Base-by-base conservation (phyloP, 2,329 filamentous ascomycete genomes). In the Penicillium sp. region DNA sequence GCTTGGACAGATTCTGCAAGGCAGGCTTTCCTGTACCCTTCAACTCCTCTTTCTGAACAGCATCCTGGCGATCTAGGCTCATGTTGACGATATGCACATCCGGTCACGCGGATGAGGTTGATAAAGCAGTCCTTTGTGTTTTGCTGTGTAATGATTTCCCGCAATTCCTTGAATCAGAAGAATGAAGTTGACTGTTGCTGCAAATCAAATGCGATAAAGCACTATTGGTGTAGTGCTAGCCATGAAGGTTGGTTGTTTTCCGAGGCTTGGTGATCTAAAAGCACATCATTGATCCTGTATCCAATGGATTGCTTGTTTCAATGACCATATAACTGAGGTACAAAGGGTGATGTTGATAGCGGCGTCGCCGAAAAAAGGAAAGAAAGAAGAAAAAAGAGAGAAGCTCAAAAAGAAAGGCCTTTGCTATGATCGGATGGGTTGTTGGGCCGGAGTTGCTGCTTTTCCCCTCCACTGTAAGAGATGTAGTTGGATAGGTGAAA, bases 11-110 rank as follows among this genome's bases (percentile, higher is more conserved):
- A 11, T 40, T 60, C 25, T 63, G 56, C 36, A 70, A 53, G 23
- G 62, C 19, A 36, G 57, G 60, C 29, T 66, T 65, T 51, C 52
- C 43, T 29, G 65, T 19, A 33, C 45, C 48, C 25, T 67, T 58
- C 38, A 61, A 41, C 51, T 65, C 64, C 39, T 66, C 58, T 50
- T 63, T 60, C 45, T 48, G 62, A 47, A 58, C 51, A 39, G 59
- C 55, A 58, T 72, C 51, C 48, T 72, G 69, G 44, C 69, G 71
- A 65, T 75, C 64, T 54, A 74, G 61, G 58, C 71, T 74, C 72
- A 75, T 75, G 53, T 62, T 68, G 62, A 50, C 29, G 25, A 45
- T 49, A 57, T 59, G 50, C 50, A 41, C 54, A 54, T 61, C 38
- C 45, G 41, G 44, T 27, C 39, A 7, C 16, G 47, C n/a, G 29